Conservation (phyloP, 2,329 filamentous ascomycete genomes). For the Plectosphaerella sp. region DNA sequence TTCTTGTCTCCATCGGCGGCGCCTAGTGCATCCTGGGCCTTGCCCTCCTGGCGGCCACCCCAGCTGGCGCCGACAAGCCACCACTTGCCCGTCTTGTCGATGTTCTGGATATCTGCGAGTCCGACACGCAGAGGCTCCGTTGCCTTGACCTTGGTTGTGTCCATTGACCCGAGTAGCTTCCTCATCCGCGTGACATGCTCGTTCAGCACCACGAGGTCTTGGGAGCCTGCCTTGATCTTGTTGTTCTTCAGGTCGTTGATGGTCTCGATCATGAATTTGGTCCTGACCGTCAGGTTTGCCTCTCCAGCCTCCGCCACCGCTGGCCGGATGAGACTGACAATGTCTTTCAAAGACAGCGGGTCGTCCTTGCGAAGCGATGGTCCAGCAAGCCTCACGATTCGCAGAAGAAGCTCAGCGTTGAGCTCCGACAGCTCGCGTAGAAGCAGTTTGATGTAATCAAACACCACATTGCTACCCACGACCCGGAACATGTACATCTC, state of each 20-base stretch:
- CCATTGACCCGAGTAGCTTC: constrained; percentile 78
- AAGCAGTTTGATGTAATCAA: constrained; percentile 83
- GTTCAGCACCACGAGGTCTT: constrained; percentile 66
- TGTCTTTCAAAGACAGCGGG: constrained; percentile 81
- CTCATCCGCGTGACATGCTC: constrained; percentile 87
- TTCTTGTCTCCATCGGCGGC: constrained; percentile 5
- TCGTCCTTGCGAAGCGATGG: constrained; percentile 84
- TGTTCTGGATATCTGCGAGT: constrained; percentile 75
- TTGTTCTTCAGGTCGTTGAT: constrained; percentile 96
- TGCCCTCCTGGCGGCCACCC: constrained; percentile 35
- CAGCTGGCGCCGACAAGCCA: constrained; percentile 98
- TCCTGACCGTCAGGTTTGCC: constrained; percentile 73
- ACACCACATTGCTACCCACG: constrained; percentile 75
- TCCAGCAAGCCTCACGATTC: constrained; percentile 77
- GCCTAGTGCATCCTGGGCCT: constrained; percentile 2
- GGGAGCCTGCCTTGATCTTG: constrained; percentile 71
- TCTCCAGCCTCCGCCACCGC: constrained; percentile 65
- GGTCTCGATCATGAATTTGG: constrained; percentile 95
- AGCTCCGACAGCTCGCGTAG: constrained; percentile 72
- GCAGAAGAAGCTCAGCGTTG: constrained; percentile 83
- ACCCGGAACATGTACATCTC: constrained; percentile 92
- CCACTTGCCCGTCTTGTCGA: constrained; percentile 90
- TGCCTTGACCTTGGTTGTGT: constrained; percentile 60
- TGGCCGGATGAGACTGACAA: constrained; percentile 73
- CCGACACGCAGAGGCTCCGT: constrained; percentile 79